These are phyloP conservation scores for Malassezia arunalokei DNA, from an alignment of 1,284 basidiomycete genomes.

Conservation along the genomic window DNA sequence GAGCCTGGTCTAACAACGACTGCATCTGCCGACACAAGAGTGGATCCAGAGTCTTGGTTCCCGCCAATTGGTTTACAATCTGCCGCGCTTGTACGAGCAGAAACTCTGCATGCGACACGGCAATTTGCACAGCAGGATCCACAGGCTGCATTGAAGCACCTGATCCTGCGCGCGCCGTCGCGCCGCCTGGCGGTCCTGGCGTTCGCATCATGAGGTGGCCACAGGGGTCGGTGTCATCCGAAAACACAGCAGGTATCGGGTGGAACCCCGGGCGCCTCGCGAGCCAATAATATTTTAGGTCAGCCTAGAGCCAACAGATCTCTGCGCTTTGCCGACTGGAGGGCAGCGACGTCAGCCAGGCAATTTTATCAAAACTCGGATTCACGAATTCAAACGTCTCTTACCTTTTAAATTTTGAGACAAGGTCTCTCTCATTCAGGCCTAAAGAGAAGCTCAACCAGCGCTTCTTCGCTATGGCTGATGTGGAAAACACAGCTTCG, in stretches of 20 bases:
- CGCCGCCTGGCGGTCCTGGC: too few relatives aligned
- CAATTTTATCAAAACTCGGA: too few relatives aligned
- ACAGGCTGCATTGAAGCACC: background rate
- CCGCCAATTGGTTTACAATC: constrained; percentile 11
- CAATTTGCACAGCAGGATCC: background rate
- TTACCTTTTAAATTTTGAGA: background rate
- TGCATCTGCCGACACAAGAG: constrained; percentile 8
- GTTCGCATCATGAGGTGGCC: too few relatives aligned
- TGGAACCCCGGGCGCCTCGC: too few relatives aligned
- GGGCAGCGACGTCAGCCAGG: too few relatives aligned
- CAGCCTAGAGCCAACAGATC: too few relatives aligned
- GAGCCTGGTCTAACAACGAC: background rate
- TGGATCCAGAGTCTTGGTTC: constrained; percentile 6
- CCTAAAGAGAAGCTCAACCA: background rate
- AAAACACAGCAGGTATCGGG: too few relatives aligned
- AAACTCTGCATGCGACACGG: constrained; percentile 9
- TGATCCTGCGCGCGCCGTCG: too few relatives aligned
- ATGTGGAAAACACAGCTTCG: background rate
- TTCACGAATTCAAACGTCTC: too few relatives aligned
- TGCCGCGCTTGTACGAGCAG: constrained; percentile 8
- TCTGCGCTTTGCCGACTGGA: too few relatives aligned
- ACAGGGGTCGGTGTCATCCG: too few relatives aligned
- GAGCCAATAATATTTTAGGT: too few relatives aligned
- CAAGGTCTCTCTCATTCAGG: background rate
- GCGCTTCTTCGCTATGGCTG: background rate